Base-by-base conservation (phyloP, 441 rosid species). In the Pelargonium australe region DNA sequence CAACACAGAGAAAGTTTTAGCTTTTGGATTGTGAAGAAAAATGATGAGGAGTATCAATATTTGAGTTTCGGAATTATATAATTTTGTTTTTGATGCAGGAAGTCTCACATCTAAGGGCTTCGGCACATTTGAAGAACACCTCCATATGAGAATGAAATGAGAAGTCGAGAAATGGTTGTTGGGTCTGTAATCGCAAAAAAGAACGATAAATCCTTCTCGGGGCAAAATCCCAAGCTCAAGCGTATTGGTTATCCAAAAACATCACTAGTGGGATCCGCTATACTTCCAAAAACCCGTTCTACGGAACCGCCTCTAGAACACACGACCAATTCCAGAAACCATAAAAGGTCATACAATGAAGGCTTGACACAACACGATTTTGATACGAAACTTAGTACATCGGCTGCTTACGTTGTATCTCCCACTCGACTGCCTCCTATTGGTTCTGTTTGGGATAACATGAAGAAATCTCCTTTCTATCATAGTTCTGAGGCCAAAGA, bases 181-280 rank as follows among this genome's bases (percentile, higher is more conserved):
- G 81, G 70, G 53, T 69, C 80, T 72, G 63, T 70, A 68, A 63
- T 64, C 57, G 23, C 34, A 43, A 83, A 64, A 65, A 68, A 55
- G 12, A 83, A 79, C 72, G 72, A 51, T 70, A 61, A 75, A 17
- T 70, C 77, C 40, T 66, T 71, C 74, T 57, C 67, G 0, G 78
- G 76, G 63, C 68, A 79, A 74, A 72, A 49, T 69, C 49, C 75
- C 12, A 73, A 79, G 75, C 76, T 67, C 53, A 19, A 28, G 41
- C 77, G 85, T 69, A 49, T 63, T 44, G 82, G 67, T 70, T 79
- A 57, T 79, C 68, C 83, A 72, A 68, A 74, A 62, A 69, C 78
- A 70, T 68, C 84, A 16, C 61, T 74, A 69, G 67, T 75, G 13
- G 78, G 65, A 68, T 76, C 87, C 67, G 64, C 83, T 74, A 68